Base-by-base conservation (phyloP, 352 stramenopile genomes). In the Halophytophthora polymorphica region DNA sequence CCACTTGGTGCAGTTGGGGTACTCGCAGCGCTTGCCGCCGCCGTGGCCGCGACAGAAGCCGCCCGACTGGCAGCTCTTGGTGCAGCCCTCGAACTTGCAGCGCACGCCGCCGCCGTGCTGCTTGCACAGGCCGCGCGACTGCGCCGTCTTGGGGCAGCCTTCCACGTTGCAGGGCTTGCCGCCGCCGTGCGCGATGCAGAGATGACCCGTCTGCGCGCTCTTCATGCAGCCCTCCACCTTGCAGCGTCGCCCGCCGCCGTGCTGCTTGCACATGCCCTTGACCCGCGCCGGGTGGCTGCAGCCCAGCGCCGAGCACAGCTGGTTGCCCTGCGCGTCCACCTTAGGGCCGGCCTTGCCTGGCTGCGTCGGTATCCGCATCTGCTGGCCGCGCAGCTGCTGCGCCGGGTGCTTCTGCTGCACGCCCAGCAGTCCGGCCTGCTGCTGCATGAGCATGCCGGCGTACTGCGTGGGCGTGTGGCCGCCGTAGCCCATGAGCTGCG, bases 181-280 rank as follows among this genome's bases (percentile, higher is more conserved):
- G 15, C 84, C 84, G 50, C 84, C 84, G 55, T 95, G 84, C 4
- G 80, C 78, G 52, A 93, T 95, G 49, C 84, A 95, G 38, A 95
- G 53, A 44, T 91, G 80, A 18, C 83, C 83, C 14, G 80, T 93
- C 55, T 94, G 83, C 21, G 81, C 80, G 53, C 77, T 90, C 62
- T 92, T 92, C 83, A 91, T 94, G 58, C 83, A 94, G 21, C 83
- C 83, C 37, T 94, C 83, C 25, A 92, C 81, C 56, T 92, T 94
- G 73, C 83, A 94, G 13, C 83, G 72, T 17, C 81, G 69, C 0
- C 83, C 83, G 15, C 83, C 83, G 15, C 83, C 83, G 45, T 94
- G 83, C 8, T 90, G 51, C 57, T 94, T 94, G 69, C 83, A 94
- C 83, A 94, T 92, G 22, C 83, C 83, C 57, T 91, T 91, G 29